These are phyloP conservation scores for Arthrobotrys conoides DNA, from an alignment of 2,329 filamentous ascomycete species.

Conservation along the genomic window DNA sequence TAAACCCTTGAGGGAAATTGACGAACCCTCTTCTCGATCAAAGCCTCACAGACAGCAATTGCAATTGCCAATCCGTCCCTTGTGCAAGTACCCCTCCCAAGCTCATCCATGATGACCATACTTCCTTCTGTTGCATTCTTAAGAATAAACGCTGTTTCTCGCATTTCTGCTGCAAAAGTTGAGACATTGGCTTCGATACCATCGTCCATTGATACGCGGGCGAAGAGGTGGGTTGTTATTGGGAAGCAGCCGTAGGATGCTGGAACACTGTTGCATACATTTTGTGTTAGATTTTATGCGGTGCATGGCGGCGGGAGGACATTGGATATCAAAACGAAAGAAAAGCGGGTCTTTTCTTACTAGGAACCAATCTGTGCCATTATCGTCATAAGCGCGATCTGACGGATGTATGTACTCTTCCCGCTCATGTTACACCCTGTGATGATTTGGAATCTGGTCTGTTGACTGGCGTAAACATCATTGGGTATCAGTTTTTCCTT, in stretches of 20 bases:
- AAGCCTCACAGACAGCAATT: slow-evolving; percentile 87
- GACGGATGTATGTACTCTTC: slow-evolving; percentile 94
- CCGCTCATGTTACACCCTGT: slow-evolving; percentile 98
- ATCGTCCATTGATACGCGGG: slow-evolving; percentile 87
- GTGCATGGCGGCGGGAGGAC: no score
- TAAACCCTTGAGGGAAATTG: not conserved
- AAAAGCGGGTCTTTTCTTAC: slow-evolving; percentile 24
- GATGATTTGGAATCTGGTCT: slow-evolving; percentile 89
- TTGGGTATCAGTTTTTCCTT: slow-evolving; percentile 83
- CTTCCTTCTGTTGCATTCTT: slow-evolving; percentile 83
- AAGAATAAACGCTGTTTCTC: slow-evolving; percentile 93
- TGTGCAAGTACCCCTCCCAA: slow-evolving; percentile 90
- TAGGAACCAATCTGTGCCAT: slow-evolving; percentile 83
- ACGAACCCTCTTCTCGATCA: slow-evolving; percentile 76
- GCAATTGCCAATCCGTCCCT: slow-evolving; percentile 91
- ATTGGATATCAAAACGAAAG: no score
- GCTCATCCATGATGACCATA: slow-evolving; percentile 88
- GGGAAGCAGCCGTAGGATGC: slow-evolving; percentile 86
- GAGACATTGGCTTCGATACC: slow-evolving; percentile 91
- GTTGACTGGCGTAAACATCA: slow-evolving; percentile 85
- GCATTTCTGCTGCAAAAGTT: slow-evolving; percentile 94
- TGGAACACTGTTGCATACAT: slow-evolving; percentile 77
- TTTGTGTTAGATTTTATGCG: not conserved
- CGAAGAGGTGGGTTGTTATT: slow-evolving; percentile 86
- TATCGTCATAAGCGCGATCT: slow-evolving; percentile 84